Base-by-base conservation (phyloP, 2,329 filamentous ascomycete species). In the Talaromyces sp. region DNA sequence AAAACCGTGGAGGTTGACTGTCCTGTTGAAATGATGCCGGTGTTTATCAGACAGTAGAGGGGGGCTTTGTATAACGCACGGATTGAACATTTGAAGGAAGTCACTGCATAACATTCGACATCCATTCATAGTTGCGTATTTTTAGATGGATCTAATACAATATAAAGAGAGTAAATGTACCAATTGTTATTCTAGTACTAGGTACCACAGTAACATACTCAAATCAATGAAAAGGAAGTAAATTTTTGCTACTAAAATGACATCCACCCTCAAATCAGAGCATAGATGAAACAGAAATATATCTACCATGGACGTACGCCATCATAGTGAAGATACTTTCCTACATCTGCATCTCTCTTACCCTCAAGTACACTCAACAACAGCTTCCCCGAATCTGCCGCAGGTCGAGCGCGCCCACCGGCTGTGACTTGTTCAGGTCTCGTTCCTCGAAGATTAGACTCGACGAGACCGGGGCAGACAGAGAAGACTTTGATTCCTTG, bases 401-500 rank as follows among this genome's bases (percentile, higher is more conserved):
- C 72, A 64, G 80, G 73, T 62, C 73, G 54, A 21, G 54, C 59
- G 10, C n/a, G n/a, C 62, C 73, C 69, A 11, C 69, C 75, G 2
- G 74, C 78, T 7, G 19, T 55, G 8, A 19, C 11, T 55, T 32
- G 32, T 24, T 55, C 31, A 10, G 31, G n/a, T 9, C 31, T 26
- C 6, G 31, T 24, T n/a, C 54, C 54, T 41, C 54, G 31, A 0
- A 84, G 63, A 0, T 74, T 73, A 0, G 81, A 84, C 0, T 77
- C 80, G 51, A 83, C 65, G 53, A 78, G 75, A 0, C 81, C 82
- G 0, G 81, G 82, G 9, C 73, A 77, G 19, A 84, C 68, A 41
- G 67, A 66, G 71, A 74, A 84, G 0, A 81, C 77, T 66, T 80
- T 82, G 5, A 84, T 79, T 0, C 80, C 80, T 50, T 84, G 82